Conservation (phyloP, 352 stramenopile species). For the Blastocystis sp. region DNA sequence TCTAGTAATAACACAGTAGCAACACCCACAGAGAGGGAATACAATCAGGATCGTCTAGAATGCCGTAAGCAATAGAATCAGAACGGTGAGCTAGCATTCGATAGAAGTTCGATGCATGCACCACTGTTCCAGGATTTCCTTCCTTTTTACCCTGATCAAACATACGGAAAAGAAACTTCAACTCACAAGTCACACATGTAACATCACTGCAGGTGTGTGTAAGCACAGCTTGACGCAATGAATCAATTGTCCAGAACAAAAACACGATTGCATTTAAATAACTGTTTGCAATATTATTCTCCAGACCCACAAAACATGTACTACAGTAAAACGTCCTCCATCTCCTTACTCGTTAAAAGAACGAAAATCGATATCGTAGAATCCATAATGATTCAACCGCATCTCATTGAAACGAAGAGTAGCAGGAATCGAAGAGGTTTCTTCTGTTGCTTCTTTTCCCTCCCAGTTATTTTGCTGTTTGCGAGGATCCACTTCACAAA, state of each 20-base stretch:
- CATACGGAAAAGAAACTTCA: constrained; percentile 68
- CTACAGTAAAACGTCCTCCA: neutral
- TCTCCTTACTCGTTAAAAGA: neutral
- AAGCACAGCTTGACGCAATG: neutral
- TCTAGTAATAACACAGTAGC: neutral
- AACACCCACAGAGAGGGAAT: neutral
- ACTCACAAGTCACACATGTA: constrained; percentile 64
- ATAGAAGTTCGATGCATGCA: constrained; percentile 70
- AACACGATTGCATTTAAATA: constrained; percentile 26
- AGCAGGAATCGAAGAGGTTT: neutral
- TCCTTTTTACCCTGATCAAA: constrained; percentile 63
- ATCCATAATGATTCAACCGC: constrained; percentile 34
- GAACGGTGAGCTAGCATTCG: constrained; percentile 66
- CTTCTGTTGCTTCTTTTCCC: neutral
- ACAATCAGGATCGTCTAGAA: constrained; percentile 67
- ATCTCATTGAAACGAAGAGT: constrained; percentile 50
- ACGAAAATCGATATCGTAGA: constrained; percentile 35
- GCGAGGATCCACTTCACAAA: neutral
- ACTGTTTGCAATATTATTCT: constrained; percentile 57
- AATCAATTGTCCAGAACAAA: constrained; percentile 16
- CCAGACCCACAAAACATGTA: constrained; percentile 51
- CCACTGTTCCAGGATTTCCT: neutral
- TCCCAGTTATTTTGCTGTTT: neutral
- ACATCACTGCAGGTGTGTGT: neutral
- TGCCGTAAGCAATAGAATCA: constrained; percentile 69